Base-by-base conservation (phyloP, 2,329 filamentous ascomycete species). In the Metarhizium humberi region DNA sequence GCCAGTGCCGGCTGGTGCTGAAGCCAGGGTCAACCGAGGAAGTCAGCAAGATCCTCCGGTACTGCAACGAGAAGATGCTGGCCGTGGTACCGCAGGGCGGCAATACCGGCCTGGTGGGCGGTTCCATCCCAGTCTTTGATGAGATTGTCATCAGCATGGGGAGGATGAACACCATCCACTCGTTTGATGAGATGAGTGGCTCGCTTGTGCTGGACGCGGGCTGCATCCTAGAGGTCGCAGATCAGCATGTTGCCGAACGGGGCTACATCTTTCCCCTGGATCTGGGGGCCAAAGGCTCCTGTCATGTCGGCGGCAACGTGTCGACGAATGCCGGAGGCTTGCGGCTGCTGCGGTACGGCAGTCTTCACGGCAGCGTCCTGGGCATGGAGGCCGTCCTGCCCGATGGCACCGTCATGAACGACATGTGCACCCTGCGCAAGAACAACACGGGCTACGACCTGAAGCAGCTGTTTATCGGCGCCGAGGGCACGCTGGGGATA, bases 391-490 rank as follows among this genome's bases (percentile, higher is more conserved):
- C 88, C 20, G 95, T 99, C 8, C 78, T 99, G 45, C 90, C 94
- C 1, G 90, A 99, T 67, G 94, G 94, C 54, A 96, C 91, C 6
- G 81, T 99, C 62, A 79, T 99, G 49, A 85, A 97, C 64, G 91
- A 96, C 64, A 83, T 99, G 36, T 87, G 84, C 62, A 92, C 82
- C 57, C 78, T 99, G 56, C 85, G 94, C 62, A 99, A 99, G 78
- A 97, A 99, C 78, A 99, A 99, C 75, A 99, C 94, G 2, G 94
- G 94, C 32, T 99, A 97, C 72, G 95, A 99, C 69, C 73, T 96
- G 56, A 96, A 96, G 77, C 92, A 96, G 72, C 81, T 96, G 40
- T 96, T 99, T 70, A 95, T 99, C 64, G 94, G 94, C 49, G 89
- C 86, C 36, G 94, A 99, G 72, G 94, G 94, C 29, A 97, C 94